Evolutionary conservation across 2,329 filamentous ascomycete species (phyloP).

Genomic region (Pseudocercospora cruenta): DNA sequence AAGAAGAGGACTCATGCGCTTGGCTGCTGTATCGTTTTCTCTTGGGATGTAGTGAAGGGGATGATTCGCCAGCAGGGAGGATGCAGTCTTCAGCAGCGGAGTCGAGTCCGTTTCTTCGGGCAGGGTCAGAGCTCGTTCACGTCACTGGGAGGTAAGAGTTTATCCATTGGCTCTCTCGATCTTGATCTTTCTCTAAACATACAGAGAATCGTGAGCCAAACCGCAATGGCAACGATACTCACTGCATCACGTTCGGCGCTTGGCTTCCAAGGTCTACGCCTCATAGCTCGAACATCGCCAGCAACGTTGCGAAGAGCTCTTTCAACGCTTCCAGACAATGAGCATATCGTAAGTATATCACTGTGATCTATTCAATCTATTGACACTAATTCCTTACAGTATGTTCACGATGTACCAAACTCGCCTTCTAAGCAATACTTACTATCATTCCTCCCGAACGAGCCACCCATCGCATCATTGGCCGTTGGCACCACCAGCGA

Average conservation of each 20-base stretch:
- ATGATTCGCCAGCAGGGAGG: not conserved
- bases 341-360: constrained; percentile 44
- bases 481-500: constrained; percentile 59
- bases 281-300: constrained; percentile 31
- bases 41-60: not conserved
- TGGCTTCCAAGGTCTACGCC: constrained; percentile 26
- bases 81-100: not conserved
- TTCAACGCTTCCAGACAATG: constrained; percentile 50
- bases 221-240: constrained; percentile 21
- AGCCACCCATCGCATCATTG: constrained; percentile 57
- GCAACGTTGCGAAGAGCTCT: constrained; percentile 32
- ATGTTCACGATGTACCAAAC: constrained; percentile 52
- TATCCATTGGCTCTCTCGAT: not conserved
- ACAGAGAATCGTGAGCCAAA: not conserved
- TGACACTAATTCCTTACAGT: constrained; percentile 34
- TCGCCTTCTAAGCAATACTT: constrained; percentile 46
- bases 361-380: not conserved
- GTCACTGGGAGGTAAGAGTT: not conserved
- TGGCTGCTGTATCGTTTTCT: no score
- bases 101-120: not conserved
- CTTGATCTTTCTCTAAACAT: not conserved
- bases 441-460: constrained; percentile 60
- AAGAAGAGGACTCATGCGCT: no score
- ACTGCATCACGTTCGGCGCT: constrained; percentile 20
- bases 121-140: not conserved